Evolutionary conservation across 768 basidiomycete genomes (phyloP).

Genomic region (Boletellus sp.): DNA sequence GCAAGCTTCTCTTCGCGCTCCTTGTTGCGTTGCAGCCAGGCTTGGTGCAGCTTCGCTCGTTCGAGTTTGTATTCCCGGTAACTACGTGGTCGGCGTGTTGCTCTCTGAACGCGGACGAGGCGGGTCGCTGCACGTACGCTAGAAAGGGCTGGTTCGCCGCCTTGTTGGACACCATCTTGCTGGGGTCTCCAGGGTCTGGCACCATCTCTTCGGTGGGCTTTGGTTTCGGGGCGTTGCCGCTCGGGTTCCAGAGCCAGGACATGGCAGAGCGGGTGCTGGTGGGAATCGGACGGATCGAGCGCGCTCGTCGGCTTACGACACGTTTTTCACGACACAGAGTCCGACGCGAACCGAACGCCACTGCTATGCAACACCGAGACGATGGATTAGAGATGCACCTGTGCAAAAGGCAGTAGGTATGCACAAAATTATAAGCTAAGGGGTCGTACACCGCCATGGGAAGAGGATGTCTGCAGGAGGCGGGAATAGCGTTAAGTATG

Average conservation of each 20-base stretch:
- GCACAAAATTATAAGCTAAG: conserved; percentile 32
- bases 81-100: conserved; percentile 37
- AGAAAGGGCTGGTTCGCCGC: conserved; percentile 83
- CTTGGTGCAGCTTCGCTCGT: conserved; percentile 57
- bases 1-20: conserved; percentile 71
- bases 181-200: conserved; percentile 58
- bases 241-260: conserved; percentile 63
- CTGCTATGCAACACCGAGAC: conserved; percentile 20
- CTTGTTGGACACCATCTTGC: conserved; percentile 75
- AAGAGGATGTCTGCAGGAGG: conserved; percentile 19
- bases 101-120: conserved; percentile 3
- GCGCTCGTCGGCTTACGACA: neutral
- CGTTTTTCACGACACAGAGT: neutral
- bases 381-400: conserved; percentile 30
- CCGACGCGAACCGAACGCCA: conserved; percentile 9
- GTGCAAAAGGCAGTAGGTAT: conserved; percentile 33
- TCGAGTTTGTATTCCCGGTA: conserved; percentile 64
- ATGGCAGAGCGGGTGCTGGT: conserved; percentile 29
- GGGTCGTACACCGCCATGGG: conserved; percentile 30
- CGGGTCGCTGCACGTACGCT: conserved; percentile 47
- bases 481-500: conserved; percentile 27
- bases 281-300: too few species aligned
- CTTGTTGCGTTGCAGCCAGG: conserved; percentile 67
- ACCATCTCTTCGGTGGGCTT: conserved; percentile 48
- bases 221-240: conserved; percentile 35